Base-by-base conservation (phyloP, 108 stramenopile genomes). In the Nannochloropsis granulata region DNA sequence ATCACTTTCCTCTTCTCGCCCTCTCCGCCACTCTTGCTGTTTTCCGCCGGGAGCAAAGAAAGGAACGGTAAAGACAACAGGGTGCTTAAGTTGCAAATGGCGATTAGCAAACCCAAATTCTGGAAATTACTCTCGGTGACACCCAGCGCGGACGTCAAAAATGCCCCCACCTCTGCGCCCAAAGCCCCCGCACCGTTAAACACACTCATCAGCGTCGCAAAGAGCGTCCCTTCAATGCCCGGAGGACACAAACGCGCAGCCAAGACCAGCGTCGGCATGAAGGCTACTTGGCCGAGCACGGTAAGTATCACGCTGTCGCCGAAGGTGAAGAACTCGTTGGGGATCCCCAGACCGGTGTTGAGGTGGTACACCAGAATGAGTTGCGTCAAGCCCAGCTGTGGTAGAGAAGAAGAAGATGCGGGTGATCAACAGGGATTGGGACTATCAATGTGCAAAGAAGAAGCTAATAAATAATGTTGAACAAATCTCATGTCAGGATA, bases 161-260 rank as follows among this genome's bases (percentile, higher is more conserved):
- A 83, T 7, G 95, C 95, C 12, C 97, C 96, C 13, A 96, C 80
- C 85, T 98, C 97, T 13, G 93, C 94, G 12, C 96, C 95, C 12
- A 96, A 85, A 16, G 94, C 92, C 7, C 91, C 93, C 8, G 94
- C 95, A 14, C 93, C 94, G 88, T 98, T 98, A 86, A 93, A 96
- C 44, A 96, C 94, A 16, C 92, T 92, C 97, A 98, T 98, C 80
- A 98, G 88, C 24, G 94, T 93, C 23, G 94, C 95, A 92, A 98
- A 98, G 23, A 98, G 82, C 0, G 96, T 95, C 21, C 96, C 96
- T 89, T 98, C 97, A 3, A 97, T 91, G 13, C 97, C 97, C 13
- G 92, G 93, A 13, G 97, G 97, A 78, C 97, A 98, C 10, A 98
- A 81, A 25, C 92, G 88, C 24, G 96, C 95, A 13, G 97, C 96